phyloP scores from a whole-genome alignment of 768 basidiomycete species.

The Boletus patriciae region DNA sequence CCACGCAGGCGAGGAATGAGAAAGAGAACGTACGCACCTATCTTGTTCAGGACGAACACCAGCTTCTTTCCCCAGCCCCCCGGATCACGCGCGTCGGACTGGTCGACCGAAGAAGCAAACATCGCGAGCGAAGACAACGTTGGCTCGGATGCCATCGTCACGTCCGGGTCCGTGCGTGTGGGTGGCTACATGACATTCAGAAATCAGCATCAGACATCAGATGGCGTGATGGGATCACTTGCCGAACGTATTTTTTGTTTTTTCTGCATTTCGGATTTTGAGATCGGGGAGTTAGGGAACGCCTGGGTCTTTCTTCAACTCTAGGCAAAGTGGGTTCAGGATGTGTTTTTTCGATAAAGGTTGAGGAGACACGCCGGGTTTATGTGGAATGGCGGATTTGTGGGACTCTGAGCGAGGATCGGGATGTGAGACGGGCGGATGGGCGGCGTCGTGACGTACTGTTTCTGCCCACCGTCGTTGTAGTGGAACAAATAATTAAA shows the following conservation, averaged over 20 bases:
- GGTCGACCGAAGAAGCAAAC: slow-evolving; percentile 41
- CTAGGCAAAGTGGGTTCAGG: slow-evolving; percentile 36
- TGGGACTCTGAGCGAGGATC: slow-evolving; percentile 20
- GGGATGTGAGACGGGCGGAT: neutral
- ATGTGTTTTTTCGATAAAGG: slow-evolving; percentile 3
- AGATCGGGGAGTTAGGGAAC: slow-evolving; percentile 79
- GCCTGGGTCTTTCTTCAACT: slow-evolving; percentile 87
- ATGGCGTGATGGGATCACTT: slow-evolving; percentile 18
- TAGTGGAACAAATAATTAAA: neutral
- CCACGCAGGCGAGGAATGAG: neutral
- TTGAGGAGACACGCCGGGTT: slow-evolving; percentile 20
- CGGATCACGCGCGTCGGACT: slow-evolving; percentile 73
- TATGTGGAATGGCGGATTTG: slow-evolving; percentile 27
- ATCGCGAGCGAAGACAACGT: slow-evolving; percentile 61
- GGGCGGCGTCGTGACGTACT: slow-evolving; percentile 20
- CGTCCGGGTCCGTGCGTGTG: slow-evolving; percentile 45
- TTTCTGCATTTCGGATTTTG: slow-evolving; percentile 56
- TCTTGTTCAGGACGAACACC: slow-evolving; percentile 95
- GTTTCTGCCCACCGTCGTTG: slow-evolving; percentile 31
- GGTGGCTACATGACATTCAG: slow-evolving; percentile 17
- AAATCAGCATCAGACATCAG: neutral
- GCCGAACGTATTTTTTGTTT: slow-evolving; percentile 47
- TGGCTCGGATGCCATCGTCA: slow-evolving; percentile 73
- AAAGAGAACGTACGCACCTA: slow-evolving; percentile 57
- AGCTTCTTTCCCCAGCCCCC: slow-evolving; percentile 94